phyloP scores from a whole-genome alignment of 2,329 filamentous ascomycete genomes.

The Talaromyces funiculosus region DNA sequence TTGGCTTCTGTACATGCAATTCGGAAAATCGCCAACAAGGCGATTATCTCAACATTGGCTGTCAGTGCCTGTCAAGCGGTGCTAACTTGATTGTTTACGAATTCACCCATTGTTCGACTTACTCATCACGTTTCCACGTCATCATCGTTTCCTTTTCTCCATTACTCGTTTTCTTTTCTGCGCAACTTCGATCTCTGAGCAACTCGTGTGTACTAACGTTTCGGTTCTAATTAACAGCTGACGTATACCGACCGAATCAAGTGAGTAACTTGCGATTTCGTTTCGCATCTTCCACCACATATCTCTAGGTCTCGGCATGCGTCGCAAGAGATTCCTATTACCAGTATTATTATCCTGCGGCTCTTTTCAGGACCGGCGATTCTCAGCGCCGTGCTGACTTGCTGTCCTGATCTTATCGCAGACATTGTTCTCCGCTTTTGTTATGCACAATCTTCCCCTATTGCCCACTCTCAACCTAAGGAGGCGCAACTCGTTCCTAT shows the following conservation, averaged over 20 bases:
- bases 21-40: slow-evolving; percentile 14
- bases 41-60: slow-evolving; percentile 2
- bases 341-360: neutral
- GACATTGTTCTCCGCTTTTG: neutral
- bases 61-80: slow-evolving; percentile 3
- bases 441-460: neutral
- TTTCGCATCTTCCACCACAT: neutral
- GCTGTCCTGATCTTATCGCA: neutral
- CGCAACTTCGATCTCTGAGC: neutral
- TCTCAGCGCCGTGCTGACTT: neutral
- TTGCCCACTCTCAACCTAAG: neutral
- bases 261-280: slow-evolving; percentile 31
- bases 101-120: neutral
- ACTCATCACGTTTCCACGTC: neutral
- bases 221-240: slow-evolving; percentile 30
- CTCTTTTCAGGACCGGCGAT: neutral
- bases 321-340: neutral
- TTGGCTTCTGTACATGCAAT: slow-evolving; percentile 16
- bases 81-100: neutral
- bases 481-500: neutral
- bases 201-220: slow-evolving; percentile 16
- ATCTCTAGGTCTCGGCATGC: neutral
- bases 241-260: slow-evolving; percentile 45
- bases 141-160: neutral
- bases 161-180: neutral